phyloP scores from a whole-genome alignment of 257 asterid genomes.

The Scutellaria baicalensis region DNA sequence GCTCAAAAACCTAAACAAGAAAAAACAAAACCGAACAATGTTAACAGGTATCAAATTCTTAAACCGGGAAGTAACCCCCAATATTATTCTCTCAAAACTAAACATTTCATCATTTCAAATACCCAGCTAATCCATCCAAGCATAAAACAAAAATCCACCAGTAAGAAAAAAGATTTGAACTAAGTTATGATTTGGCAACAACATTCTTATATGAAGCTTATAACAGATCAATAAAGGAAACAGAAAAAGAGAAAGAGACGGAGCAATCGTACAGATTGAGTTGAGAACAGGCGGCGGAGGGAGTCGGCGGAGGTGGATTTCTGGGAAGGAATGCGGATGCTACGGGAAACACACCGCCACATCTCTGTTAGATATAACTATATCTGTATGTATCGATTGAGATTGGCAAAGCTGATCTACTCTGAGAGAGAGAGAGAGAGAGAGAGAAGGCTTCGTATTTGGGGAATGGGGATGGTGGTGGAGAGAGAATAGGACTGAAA shows the following conservation, averaged over 20 bases:
- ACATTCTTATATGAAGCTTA: background rate
- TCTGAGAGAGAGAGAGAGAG: background rate
- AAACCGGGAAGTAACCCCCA: background rate
- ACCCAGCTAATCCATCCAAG: slow-evolving; percentile 1
- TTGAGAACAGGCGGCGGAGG: slow-evolving; percentile 56
- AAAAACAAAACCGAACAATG: background rate
- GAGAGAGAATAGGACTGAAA: no score
- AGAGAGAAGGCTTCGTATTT: background rate
- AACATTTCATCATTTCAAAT: background rate
- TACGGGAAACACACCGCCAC: slow-evolving; percentile 97
- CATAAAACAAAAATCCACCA: slow-evolving; percentile 7
- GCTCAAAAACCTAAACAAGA: background rate
- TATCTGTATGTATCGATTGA: background rate
- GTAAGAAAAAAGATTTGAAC: background rate
- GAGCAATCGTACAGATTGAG: slow-evolving; percentile 42
- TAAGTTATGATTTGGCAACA: background rate
- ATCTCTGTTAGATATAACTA: slow-evolving; percentile 22
- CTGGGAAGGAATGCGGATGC: slow-evolving; percentile 52
- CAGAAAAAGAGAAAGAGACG: background rate
- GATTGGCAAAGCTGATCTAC: slow-evolving; percentile 14
- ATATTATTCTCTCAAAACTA: background rate
- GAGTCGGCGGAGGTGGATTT: slow-evolving; percentile 52
- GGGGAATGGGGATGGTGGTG: background rate
- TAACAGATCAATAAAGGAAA: background rate
- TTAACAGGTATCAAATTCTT: background rate